Base-by-base conservation (phyloP, 495 filamentous ascomycete genomes). In the Neurospora hispaniola region DNA sequence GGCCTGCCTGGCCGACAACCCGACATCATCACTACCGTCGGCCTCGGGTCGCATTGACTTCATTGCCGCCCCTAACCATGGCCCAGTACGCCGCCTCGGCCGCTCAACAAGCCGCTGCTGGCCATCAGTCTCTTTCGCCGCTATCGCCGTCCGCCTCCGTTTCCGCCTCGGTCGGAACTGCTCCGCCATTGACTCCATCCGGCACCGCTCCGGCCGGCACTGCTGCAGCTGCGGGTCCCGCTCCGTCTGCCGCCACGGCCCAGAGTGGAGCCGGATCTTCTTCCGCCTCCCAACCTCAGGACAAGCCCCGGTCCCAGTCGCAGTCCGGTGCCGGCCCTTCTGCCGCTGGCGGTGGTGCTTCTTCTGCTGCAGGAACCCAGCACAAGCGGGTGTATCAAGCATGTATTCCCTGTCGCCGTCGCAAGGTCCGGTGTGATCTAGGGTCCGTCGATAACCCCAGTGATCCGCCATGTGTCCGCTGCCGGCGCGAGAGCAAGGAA, bases 381-480 rank as follows among this genome's bases (percentile, higher is more conserved):
- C 90, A 93, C 81, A 90, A 91, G 75, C 89, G 90, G 72, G 90
- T 91, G 71, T 94, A 94, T 77, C 92, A 94, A 82, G 92, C 91
- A 48, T 97, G 94, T 82, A 96, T 97, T 78, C 94, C 94, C 10
- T 97, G 94, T 80, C 90, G 94, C 27, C 90, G 91, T 70, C 89
- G 94, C 76, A 98, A 97, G 82, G 94, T 97, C 43, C 93, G 94
- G 73, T 98, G 94, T 82, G 94, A 98, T 80, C 85, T 97, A 66
- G 94, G 94, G 72, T 94, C 92, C 82, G 94, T 98, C 77, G 96
- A 99, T 82, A 92, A 95, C 74, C 96, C 96, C 42, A 90, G 94
- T 79, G 92, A 95, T 74, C 96, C 96, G 54, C 96, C 96, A 1
- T 99, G 96, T 78, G 92, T 95, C 73, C 89, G 96, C 79, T 99